Percentiles rank a stretch among this genome's conserved stretches.
These are phyloP conservation scores for Fusarium secorum DNA, from an alignment of 2,329 filamentous ascomycete genomes.

Conservation along the genomic window DNA sequence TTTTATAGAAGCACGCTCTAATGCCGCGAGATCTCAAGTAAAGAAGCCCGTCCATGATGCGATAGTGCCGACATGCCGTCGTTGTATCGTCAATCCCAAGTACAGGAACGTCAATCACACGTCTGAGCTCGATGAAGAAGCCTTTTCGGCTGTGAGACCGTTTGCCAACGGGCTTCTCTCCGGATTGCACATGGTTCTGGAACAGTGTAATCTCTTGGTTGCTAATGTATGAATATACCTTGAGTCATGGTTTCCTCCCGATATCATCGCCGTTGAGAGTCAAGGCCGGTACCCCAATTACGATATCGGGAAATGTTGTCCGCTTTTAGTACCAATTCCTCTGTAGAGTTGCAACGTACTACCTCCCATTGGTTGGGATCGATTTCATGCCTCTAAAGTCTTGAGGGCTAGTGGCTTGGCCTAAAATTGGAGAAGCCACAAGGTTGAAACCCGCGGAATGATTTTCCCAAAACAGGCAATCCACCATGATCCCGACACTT, in stretches of 20 bases:
- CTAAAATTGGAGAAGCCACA: neutral
- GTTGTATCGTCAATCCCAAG: no score
- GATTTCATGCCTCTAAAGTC: neutral
- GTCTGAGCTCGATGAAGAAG: neutral
- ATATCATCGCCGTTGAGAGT: neutral
- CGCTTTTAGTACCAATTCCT: neutral
- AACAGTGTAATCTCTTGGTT: neutral
- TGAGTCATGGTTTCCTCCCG: neutral
- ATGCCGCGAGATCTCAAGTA: no score
- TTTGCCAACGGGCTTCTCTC: neutral
- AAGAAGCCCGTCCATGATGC: neutral
- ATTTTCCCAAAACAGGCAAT: neutral
- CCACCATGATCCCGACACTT: neutral
- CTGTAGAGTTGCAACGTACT: neutral
- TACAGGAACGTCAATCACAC: neutral
- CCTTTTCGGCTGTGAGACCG: neutral
- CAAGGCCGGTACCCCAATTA: neutral
- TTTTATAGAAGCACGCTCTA: neutral
- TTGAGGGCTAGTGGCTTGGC: neutral
- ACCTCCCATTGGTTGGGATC: neutral
- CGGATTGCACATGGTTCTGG: neutral
- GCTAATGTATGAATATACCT: no score
- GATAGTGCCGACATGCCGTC: no score
- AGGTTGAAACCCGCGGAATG: neutral
- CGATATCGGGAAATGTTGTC: neutral